A percentile compares a stretch with the other conserved stretches of the same genome.
phyloP scores from a whole-genome alignment of 2,329 filamentous ascomycete species.

The Colletotrichum sp. region DNA sequence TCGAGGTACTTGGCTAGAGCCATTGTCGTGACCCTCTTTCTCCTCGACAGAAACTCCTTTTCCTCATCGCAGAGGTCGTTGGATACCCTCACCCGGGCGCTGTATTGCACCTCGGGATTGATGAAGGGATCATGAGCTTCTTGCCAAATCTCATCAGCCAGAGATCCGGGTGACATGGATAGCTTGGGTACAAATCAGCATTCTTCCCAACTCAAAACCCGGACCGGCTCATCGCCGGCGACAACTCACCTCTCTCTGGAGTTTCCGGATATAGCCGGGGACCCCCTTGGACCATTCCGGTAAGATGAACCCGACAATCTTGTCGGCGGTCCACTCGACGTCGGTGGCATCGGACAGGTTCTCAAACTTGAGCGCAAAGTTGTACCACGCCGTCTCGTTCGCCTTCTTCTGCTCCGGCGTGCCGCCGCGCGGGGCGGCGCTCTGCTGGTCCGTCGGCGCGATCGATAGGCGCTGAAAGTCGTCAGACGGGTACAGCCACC shows the following conservation, averaged over 20 bases:
- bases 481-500: constrained; percentile 48
- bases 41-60: constrained; percentile 71
- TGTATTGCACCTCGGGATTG: constrained; percentile 86
- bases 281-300: constrained; percentile 83
- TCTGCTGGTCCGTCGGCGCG: constrained; percentile 7
- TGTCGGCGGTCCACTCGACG: constrained; percentile 63
- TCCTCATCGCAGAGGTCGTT: constrained; percentile 84
- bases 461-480: constrained; percentile 43
- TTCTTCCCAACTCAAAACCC: background rate
- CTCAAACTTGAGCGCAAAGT: constrained; percentile 52
- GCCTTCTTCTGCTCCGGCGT: constrained; percentile 24
- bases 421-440: background rate
- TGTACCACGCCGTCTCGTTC: constrained; percentile 48
- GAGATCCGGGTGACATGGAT: constrained; percentile 83
- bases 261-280: constrained; percentile 78
- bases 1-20: constrained; percentile 84
- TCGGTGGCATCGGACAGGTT: constrained; percentile 60
- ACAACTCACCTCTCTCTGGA: constrained; percentile 70
- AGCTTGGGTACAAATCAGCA: constrained; percentile 42
- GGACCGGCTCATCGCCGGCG: background rate
- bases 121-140: constrained; percentile 84
- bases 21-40: constrained; percentile 70
- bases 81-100: constrained; percentile 83
- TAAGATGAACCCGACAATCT: constrained; percentile 72
- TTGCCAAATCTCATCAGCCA: constrained; percentile 92